Base-by-base conservation (phyloP, 306 rosid genomes). In the Argentina anserina region DNA sequence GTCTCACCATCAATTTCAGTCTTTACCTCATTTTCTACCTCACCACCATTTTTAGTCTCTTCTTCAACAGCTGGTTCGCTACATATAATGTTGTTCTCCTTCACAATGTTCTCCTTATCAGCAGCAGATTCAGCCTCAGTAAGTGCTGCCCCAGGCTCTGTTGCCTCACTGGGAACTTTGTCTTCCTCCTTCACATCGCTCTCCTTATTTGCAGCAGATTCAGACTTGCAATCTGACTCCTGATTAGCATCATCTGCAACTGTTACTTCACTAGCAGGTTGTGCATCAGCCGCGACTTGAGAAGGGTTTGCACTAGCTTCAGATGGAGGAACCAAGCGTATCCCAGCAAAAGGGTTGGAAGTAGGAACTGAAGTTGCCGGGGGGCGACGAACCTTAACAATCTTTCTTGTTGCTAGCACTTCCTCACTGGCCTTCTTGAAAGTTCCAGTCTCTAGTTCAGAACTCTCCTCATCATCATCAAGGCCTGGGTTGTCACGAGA, bases 361-460 rank as follows among this genome's bases (percentile, higher is more conserved):
- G 96, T 69, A 39, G 94, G 91, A 43, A 76, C 84, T 63, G 90
- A 83, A 65, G 71, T 63, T 14, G 78, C 41, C 66, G 71, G 91
- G 59, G 79, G 81, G 70, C 96, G 97, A 59, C 98, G 92, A 56
- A 93, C 91, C 81, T 80, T 93, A 61, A 93, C 94, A 52, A 93
- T 89, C 81, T 92, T 87, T 85, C 98, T 80, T 62, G 86, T 77
- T 67, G 98, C 96, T 67, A 93, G 86, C 65, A 93, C 97, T 70
- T 91, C 97, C 0, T 93, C 94, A 64, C 91, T 87, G 67, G 98
- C 98, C 79, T 81, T 88, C 90, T 93, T 93, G 84, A 93, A 93
- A 69, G 96, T 89, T 76, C 97, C 97, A 53, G 81, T 25, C 72
- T 87, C 92, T 78, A 49, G 85, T 28, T 85, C 97, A 39, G 87